A percentile compares a stretch with the other conserved stretches of the same genome.
Evolutionary conservation across 805 yeast genomes (phyloP).

Genomic region (Sungouiozyma ichnusensis): DNA sequence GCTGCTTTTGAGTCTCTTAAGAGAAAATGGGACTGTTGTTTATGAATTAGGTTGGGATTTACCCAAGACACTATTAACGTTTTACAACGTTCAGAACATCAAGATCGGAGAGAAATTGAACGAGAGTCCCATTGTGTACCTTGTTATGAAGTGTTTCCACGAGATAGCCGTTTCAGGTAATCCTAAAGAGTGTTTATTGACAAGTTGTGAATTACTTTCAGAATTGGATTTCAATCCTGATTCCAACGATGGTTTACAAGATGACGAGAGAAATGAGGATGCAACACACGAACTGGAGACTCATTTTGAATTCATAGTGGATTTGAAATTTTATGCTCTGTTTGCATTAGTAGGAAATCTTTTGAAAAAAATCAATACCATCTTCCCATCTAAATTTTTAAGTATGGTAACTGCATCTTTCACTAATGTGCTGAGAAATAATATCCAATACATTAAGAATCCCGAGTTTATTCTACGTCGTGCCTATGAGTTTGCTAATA

Average conservation of each 20-base stretch:
- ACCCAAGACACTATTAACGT: conserved; percentile 53
- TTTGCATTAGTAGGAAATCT: conserved; percentile 55
- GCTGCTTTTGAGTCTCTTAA: conserved; percentile 35
- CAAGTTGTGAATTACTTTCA: conserved; percentile 53
- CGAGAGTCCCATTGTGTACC: conserved; percentile 22
- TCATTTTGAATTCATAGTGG: conserved; percentile 28
- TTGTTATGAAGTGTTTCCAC: conserved; percentile 41
- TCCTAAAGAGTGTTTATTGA: conserved; percentile 69
- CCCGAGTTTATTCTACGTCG: conserved; percentile 43
- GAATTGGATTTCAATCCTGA: conserved; percentile 6
- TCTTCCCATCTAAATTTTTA: conserved; percentile 71
- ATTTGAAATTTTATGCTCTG: conserved; percentile 51
- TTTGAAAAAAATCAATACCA: conserved; percentile 48
- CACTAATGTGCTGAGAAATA: conserved; percentile 39
- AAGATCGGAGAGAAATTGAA: conserved; percentile 21
- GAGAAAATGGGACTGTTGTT: conserved; percentile 38
- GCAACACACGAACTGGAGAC: neutral
- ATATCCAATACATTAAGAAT: conserved; percentile 28
- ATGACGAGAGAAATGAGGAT: conserved; percentile 4
- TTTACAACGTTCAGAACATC: conserved; percentile 33
- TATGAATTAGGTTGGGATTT: conserved; percentile 85
- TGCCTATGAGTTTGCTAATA: conserved; percentile 50
- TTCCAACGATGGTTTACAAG: conserved; percentile 5
- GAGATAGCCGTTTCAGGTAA: conserved; percentile 59
- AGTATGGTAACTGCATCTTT: conserved; percentile 55